Evolutionary conservation across 2,329 filamentous ascomycete genomes (phyloP), one percentile per base, ranked within the genome.

Genomic region (Phialocephala sp.): DNA sequence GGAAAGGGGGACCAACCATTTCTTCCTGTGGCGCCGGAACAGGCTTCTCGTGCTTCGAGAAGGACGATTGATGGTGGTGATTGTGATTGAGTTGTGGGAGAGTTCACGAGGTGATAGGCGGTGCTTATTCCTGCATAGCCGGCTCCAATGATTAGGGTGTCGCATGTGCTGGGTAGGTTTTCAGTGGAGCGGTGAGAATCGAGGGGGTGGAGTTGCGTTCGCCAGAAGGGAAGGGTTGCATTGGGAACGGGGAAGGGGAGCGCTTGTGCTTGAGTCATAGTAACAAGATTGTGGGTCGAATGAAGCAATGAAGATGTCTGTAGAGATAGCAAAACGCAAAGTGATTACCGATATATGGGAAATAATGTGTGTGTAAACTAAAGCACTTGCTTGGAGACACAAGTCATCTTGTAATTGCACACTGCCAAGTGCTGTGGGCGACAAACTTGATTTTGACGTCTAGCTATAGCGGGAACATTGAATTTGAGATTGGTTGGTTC

Each of bases 11-110:
- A 58, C 24, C 5, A 32, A 24, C 81, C 80, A 6, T 81, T 69
- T 58, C 71, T 62, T 55, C 69, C 69, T 5, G 80, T 82, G 2
- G 80, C 80, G 5, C 80, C 80, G 15, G 78, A 82, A 65, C 79
- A 81, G 0, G 74, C 75, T 62, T 77, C 72, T 24, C 79, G 70
- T 1, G 79, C 79, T 64, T 81, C 80, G 0, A 60, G 50, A 5
- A 64, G 27, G n/a, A 60, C 32, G 27, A 64, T 37, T 3, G 63
- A 64, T 22, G 63, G 62, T 20, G 63, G 59, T 37, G 27, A n/a
- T n/a, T n/a, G 4, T 11, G 27, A 37, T n/a, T n/a, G n/a, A 22
- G 58, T 50, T 14, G 58, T 47, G 24, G 67, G 64, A 8, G 37
- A 41, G 54, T 62, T 50, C 3, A 67, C 56, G 8, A 71, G 56